Percentiles rank a stretch among this genome's conserved stretches.
These are phyloP conservation scores for Podaxis mareebaensis DNA, from an alignment of 768 basidiomycete species.

Conservation along the genomic window DNA sequence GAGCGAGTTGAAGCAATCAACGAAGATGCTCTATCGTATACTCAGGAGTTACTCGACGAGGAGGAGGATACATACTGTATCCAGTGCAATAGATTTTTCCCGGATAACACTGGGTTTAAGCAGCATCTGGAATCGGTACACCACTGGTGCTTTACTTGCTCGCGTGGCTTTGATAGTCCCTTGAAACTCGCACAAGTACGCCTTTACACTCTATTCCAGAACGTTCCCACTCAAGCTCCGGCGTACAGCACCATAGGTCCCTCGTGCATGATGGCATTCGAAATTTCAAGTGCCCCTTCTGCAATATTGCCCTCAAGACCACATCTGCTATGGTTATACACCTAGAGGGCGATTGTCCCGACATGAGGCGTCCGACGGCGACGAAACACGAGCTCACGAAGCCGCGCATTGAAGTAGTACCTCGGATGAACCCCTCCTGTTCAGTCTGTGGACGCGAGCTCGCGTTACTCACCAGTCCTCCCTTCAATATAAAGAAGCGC, in stretches of 20 bases:
- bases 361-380: background rate
- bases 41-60: background rate
- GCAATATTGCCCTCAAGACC: background rate
- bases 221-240: background rate
- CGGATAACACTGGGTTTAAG: background rate
- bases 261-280: background rate
- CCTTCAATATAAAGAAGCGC: background rate
- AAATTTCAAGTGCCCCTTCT: background rate
- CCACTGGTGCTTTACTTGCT: background rate
- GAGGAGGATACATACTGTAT: background rate
- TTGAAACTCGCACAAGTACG: background rate
- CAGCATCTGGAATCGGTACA: background rate
- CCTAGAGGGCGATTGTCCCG: background rate
- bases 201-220: background rate
- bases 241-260: background rate
- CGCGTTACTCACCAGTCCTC: background rate
- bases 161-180: background rate
- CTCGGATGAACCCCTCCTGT: background rate
- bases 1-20: background rate
- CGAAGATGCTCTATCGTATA: background rate
- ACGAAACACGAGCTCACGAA: background rate
- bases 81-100: background rate
- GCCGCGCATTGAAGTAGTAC: background rate
- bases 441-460: background rate
- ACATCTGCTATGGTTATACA: background rate